phyloP scores from a whole-genome alignment of 2,329 filamentous ascomycete species.

The Paecilomyces sp. region DNA sequence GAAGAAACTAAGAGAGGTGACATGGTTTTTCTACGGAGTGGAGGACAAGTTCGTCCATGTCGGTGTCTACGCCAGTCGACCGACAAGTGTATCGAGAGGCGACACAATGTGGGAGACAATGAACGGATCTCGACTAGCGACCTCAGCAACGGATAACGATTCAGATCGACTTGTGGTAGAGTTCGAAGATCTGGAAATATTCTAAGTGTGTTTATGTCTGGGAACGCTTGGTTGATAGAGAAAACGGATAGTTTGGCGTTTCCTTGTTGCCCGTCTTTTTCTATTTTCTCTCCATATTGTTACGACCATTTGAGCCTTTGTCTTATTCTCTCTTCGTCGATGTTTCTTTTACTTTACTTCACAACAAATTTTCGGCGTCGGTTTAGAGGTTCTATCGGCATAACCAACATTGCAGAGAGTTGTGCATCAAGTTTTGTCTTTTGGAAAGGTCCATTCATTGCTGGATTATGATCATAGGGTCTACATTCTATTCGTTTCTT shows the following conservation, averaged over 20 bases:
- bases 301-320: background rate
- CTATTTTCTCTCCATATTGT: background rate
- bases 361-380: background rate
- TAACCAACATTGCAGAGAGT: background rate
- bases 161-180: constrained; percentile 40
- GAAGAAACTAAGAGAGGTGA: constrained; percentile 54
- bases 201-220: constrained; percentile 19
- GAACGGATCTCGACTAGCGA: constrained; percentile 23
- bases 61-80: constrained; percentile 52
- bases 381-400: background rate
- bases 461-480: background rate
- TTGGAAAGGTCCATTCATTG: background rate
- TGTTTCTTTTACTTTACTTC: background rate
- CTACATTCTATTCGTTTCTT: background rate
- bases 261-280: constrained; percentile 1
- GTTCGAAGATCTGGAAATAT: constrained; percentile 46
- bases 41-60: constrained; percentile 53
- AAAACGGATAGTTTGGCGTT: background rate
- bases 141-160: constrained; percentile 15
- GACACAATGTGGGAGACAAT: constrained; percentile 32
- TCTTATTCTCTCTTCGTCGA: background rate
- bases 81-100: constrained; percentile 40
- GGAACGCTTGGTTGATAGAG: background rate
- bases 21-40: constrained; percentile 56
- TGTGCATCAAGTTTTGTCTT: background rate